A percentile compares a stretch with the other conserved stretches of the same genome.
These are phyloP conservation scores for Pestalotiopsis fici DNA, from an alignment of 2,329 filamentous ascomycete species.

Conservation along the genomic window DNA sequence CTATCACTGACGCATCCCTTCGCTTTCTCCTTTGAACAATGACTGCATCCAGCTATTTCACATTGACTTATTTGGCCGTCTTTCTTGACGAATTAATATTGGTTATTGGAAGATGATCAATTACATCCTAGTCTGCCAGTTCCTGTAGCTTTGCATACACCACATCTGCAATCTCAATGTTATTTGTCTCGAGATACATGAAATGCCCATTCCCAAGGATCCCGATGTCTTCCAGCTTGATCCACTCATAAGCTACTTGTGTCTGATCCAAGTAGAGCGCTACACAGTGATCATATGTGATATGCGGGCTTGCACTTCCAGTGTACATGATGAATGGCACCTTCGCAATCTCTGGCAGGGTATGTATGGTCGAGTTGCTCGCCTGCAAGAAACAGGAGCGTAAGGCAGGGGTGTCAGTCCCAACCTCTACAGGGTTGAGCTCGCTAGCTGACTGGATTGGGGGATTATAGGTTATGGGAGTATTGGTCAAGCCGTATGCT, in stretches of 20 bases:
- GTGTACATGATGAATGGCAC: conserved; percentile 12
- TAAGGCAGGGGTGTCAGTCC: conserved; percentile 4
- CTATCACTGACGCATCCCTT: too few species aligned
- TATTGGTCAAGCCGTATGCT: conserved; percentile 9
- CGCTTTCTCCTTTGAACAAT: too few species aligned
- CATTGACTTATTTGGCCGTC: too few species aligned
- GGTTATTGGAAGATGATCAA: too few species aligned
- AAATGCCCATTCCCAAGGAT: conserved; percentile 12
- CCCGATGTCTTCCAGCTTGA: conserved; percentile 9
- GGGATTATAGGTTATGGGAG: conserved; percentile 9
- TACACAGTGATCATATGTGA: conserved; percentile 13
- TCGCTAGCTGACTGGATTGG: neutral
- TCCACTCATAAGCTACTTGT: conserved; percentile 9
- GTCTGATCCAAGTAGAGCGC: conserved; percentile 9
- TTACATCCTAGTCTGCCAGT: neutral
- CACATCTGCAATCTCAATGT: conserved; percentile 3
- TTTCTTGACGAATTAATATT: too few species aligned
- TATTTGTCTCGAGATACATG: conserved; percentile 10
- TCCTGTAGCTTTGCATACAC: conserved; percentile 1
- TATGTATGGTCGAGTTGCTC: conserved; percentile 4
- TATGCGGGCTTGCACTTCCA: conserved; percentile 9
- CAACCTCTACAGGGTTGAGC: conserved; percentile 5
- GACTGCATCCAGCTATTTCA: too few species aligned
- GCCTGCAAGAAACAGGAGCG: conserved; percentile 11
- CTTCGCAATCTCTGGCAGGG: conserved; percentile 9